Percentiles rank a stretch among this genome's conserved stretches.
phyloP scores from a whole-genome alignment of 2,329 filamentous ascomycete species.

The Apiospora saccharicola region DNA sequence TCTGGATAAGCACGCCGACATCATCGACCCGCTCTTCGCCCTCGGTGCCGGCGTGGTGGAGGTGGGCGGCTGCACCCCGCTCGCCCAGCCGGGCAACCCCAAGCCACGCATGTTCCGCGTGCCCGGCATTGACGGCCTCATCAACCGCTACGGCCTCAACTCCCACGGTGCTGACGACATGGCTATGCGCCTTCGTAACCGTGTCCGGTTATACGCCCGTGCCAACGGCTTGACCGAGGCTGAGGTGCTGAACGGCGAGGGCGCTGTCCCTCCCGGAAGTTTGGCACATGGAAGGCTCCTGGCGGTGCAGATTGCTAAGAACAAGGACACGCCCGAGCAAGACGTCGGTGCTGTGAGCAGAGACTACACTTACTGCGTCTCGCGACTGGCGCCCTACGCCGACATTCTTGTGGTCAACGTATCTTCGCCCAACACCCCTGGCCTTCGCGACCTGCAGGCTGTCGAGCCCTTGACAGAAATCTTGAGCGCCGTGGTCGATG shows the following conservation, averaged over 20 bases:
- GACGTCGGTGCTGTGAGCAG: slow-evolving; percentile 83
- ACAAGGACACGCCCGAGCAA: slow-evolving; percentile 86
- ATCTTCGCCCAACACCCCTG: slow-evolving; percentile 94
- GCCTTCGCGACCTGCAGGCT: slow-evolving; percentile 85
- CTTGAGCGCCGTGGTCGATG: slow-evolving; percentile 80
- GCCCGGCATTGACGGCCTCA: slow-evolving; percentile 82
- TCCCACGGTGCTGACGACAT: slow-evolving; percentile 89
- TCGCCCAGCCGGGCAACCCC: slow-evolving; percentile 88
- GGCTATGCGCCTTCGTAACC: slow-evolving; percentile 77
- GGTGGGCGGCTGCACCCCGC: slow-evolving; percentile 87
- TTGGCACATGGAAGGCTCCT: slow-evolving; percentile 78
- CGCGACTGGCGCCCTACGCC: slow-evolving; percentile 83
- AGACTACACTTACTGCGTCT: slow-evolving; percentile 89
- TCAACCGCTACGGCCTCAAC: slow-evolving; percentile 97
- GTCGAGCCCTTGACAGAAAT: slow-evolving; percentile 83
- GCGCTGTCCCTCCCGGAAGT: slow-evolving; percentile 82
- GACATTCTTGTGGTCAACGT: slow-evolving; percentile 99
- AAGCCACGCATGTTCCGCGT: slow-evolving; percentile 89
- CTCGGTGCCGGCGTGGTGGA: slow-evolving; percentile 89
- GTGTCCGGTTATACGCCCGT: slow-evolving; percentile 80
- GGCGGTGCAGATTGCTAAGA: slow-evolving; percentile 95
- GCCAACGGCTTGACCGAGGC: slow-evolving; percentile 73
- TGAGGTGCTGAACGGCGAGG: slow-evolving; percentile 78
- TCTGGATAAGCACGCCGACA: slow-evolving; percentile 91
- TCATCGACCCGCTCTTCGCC: slow-evolving; percentile 84